Conservation (phyloP, 106 monocot genomes). For the Allium fistulosum region DNA sequence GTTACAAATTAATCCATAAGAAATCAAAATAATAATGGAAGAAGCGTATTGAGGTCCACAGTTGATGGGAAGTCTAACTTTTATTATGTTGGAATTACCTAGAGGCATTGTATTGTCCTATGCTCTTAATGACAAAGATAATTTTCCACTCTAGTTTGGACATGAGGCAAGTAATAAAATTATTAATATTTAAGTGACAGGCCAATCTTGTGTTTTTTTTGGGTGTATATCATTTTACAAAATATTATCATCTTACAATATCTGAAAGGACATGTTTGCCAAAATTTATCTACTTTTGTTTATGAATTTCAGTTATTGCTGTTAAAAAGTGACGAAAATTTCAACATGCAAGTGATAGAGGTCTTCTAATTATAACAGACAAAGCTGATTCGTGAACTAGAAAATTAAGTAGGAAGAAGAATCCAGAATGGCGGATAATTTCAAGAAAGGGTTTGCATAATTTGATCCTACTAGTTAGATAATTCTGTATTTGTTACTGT, state of each 20-base stretch:
- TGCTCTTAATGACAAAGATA: slow-evolving; percentile 52
- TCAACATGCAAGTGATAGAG: slow-evolving; percentile 58
- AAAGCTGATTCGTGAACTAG: slow-evolving; percentile 89
- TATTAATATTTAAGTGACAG: too few relatives aligned
- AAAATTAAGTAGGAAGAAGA: slow-evolving; percentile 78
- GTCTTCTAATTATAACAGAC: slow-evolving; percentile 66
- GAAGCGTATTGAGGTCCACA: slow-evolving; percentile 43
- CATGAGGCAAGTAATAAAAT: slow-evolving; percentile 66
- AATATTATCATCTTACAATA: too few relatives aligned
- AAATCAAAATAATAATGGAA: slow-evolving; percentile 16
- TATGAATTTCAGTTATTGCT: background rate
- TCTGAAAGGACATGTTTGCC: background rate
- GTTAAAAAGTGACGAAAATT: too few relatives aligned
- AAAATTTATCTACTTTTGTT: background rate
- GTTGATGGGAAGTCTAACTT: slow-evolving; percentile 53
- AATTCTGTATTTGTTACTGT: too few relatives aligned
- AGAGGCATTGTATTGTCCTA: slow-evolving; percentile 50
- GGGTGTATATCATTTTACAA: too few relatives aligned
- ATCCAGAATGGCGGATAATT: slow-evolving; percentile 55
- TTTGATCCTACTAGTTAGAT: slow-evolving; percentile 43
- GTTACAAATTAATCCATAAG: slow-evolving; percentile 22
- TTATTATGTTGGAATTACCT: slow-evolving; percentile 90
- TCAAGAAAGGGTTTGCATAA: slow-evolving; percentile 61
- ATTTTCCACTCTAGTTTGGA: slow-evolving; percentile 84
- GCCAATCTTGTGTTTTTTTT: too few relatives aligned